Evolutionary conservation across 768 basidiomycete species (phyloP).

Genomic region (Suillus paluster): DNA sequence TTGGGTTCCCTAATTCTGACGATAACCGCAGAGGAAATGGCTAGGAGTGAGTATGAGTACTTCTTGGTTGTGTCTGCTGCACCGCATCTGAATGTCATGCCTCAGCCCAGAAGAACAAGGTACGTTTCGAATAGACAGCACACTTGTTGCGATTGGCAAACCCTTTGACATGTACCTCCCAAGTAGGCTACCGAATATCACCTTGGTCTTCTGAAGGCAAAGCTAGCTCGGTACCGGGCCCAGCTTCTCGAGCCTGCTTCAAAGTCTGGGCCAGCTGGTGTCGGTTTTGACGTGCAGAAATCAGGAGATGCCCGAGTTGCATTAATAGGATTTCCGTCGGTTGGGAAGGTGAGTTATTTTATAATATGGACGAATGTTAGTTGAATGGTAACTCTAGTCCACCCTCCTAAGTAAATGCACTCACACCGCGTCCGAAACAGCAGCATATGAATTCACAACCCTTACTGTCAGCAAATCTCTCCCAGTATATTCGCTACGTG

Average conservation of each 20-base stretch:
- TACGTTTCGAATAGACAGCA: conserved; percentile 28
- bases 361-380: neutral
- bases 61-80: neutral
- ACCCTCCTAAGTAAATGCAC: conserved; percentile 92
- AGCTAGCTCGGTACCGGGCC: conserved; percentile 91
- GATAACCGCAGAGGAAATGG: conserved; percentile 84
- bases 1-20: conserved; percentile 3
- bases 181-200: conserved; percentile 90
- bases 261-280: conserved; percentile 80
- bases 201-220: conserved; percentile 91
- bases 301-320: conserved; percentile 90
- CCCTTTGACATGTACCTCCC: conserved; percentile 16
- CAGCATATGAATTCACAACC: conserved; percentile 96
- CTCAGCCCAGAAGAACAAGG: conserved; percentile 95
- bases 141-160: conserved; percentile 1
- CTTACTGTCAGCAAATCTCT: conserved; percentile 59
- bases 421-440: conserved; percentile 85
- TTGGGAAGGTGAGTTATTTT: conserved; percentile 67
- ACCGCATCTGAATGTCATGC: conserved; percentile 7
- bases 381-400: conserved; percentile 53
- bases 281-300: conserved; percentile 89
- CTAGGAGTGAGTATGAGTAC: conserved; percentile 81
- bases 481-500: neutral
- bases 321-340: conserved; percentile 94
- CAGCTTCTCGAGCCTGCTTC: conserved; percentile 91